Base-by-base conservation (phyloP, 495 filamentous ascomycete species). In the Letharia lupina region DNA sequence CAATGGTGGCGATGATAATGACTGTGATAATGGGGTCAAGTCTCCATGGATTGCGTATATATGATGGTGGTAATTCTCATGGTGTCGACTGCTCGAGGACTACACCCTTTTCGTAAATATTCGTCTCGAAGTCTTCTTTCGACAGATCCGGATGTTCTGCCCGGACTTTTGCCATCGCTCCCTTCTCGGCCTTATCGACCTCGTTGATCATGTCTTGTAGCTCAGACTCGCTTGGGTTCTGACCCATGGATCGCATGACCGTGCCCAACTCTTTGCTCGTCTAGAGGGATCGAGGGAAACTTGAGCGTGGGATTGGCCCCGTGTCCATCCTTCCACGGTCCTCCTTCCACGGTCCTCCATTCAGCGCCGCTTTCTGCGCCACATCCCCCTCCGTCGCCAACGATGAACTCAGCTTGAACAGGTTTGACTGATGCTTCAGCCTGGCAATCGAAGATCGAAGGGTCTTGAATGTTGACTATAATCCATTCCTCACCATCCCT, bases 171-270 rank as follows among this genome's bases (percentile, higher is more conserved):
- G 80, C 95, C 72, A 98, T 98, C 69, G 94, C 98, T 80, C 94
- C 94, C 75, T 98, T 98, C 86, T 97, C 97, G 82, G 98, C 93
- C 74, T 93, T 91, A 73, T 98, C 94, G 65, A 98, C 95, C 82
- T 98, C 94, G 82, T 98, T 97, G 83, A 98, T 98, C 94, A 98
- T 98, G 76, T 98, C 95, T 81, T 98, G 95, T 69, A 98, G 83
- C 80, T 98, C 94, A 63, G 93, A 96, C 82, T 98, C 93, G 73
- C 91, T 96, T 66, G 95, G 94, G 82, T 98, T 98, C 80, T 98
- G 95, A 79, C 94, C 94, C 66, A 98, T 86, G n/a, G 93, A 98
- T 79, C 95, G 88, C 94, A 98, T 98, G 72, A 98, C 94, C 59
- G 94, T 98, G 75, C 95, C 95, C 70, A 98, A 83, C 80, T 98